Conservation (phyloP, 345 rosid species). For the Clarkia xantiana region DNA sequence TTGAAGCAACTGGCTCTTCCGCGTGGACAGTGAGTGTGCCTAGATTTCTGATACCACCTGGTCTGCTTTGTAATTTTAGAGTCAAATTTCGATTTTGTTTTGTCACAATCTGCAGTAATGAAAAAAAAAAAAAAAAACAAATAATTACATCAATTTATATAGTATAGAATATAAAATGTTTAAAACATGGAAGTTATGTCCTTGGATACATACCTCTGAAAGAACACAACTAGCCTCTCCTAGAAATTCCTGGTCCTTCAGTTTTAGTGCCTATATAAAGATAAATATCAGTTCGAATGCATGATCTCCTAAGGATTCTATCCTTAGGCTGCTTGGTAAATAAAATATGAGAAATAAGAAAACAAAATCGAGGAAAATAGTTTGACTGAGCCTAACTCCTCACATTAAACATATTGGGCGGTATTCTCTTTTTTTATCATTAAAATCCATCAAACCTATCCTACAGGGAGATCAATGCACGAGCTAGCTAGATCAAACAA, state of each 20-base stretch:
- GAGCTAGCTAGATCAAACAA: no score
- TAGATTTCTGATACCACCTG: constrained; percentile 21
- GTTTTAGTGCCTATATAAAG: constrained; percentile 6
- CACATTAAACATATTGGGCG: no score
- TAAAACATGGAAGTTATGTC: background rate
- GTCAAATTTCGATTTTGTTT: constrained; percentile 32
- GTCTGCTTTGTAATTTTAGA: constrained; percentile 30
- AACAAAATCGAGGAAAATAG: no score
- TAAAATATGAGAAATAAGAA: no score
- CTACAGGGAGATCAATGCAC: no score
- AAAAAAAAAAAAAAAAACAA: background rate
- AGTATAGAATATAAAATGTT: no score
- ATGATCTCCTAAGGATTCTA: background rate
- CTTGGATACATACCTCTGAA: constrained; percentile 29
- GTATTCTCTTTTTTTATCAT: no score
- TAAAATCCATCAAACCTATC: no score
- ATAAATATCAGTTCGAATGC: background rate
- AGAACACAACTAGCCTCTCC: constrained; percentile 68
- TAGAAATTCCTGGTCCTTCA: constrained; percentile 32
- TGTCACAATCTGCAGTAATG: constrained; percentile 48
- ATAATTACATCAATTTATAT: background rate
- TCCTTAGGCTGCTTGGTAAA: no score
- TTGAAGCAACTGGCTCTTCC: constrained; percentile 58
- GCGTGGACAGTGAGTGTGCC: constrained; percentile 59
- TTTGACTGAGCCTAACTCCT: no score